phyloP scores from a whole-genome alignment of 2,329 filamentous ascomycete species.

The Gaeumannomyces sp. region DNA sequence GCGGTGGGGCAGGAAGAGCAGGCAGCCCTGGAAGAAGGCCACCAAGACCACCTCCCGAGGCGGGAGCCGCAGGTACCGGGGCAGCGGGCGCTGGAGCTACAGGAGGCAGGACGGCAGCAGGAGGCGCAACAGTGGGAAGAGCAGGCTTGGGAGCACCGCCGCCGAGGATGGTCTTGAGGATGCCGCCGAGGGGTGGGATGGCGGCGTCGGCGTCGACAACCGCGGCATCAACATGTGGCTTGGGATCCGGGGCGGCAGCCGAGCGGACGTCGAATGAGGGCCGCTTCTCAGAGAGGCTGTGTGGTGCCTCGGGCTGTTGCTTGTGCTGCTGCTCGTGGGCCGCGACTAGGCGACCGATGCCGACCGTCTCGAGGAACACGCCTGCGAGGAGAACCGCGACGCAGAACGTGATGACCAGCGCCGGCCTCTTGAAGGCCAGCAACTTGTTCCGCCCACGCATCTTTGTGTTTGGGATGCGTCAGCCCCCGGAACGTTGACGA shows the following conservation, averaged over 20 bases:
- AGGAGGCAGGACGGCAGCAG: neutral
- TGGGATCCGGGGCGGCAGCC: neutral
- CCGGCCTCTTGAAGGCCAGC: neutral
- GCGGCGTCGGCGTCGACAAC: neutral
- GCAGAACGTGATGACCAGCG: neutral
- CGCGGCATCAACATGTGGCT: neutral
- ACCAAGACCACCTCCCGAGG: neutral
- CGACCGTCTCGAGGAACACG: neutral
- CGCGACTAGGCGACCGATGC: neutral
- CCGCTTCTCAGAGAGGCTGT: neutral
- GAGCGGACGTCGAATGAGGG: neutral
- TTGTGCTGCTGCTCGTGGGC: neutral
- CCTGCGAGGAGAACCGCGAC: neutral
- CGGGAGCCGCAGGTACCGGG: neutral
- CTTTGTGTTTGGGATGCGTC: neutral
- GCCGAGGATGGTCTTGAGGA: conserved; percentile 3
- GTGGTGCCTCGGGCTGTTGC: neutral
- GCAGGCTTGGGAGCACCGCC: neutral
- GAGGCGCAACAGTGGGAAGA: neutral
- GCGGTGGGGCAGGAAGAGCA: neutral
- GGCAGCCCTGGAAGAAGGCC: neutral
- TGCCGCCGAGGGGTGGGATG: neutral
- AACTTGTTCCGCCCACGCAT: neutral
- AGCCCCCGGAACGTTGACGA: no score
- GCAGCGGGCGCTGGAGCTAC: neutral